Percentiles rank a stretch among this genome's conserved stretches.
Conservation (phyloP, 805 yeast species). For the Komagataella populi region DNA sequence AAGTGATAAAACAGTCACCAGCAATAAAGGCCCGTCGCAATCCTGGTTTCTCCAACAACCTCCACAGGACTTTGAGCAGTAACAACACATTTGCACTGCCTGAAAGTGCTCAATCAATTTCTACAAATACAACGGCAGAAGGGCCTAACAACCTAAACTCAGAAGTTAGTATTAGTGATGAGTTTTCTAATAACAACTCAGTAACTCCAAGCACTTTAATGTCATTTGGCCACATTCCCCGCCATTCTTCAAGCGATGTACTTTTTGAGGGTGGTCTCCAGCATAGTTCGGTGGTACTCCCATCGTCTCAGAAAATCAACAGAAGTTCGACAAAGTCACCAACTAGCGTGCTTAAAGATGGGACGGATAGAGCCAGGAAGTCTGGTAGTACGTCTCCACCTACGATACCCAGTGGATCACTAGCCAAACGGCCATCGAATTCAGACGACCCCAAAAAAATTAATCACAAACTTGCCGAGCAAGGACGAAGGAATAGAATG, state of each 20-base stretch:
- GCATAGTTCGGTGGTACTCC: slow-evolving; percentile 22
- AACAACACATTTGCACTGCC: slow-evolving; percentile 1
- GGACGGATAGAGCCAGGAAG: neutral
- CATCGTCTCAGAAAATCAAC: slow-evolving; percentile 11
- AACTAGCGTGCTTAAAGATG: neutral
- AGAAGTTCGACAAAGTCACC: neutral
- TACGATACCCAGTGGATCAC: neutral
- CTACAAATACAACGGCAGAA: slow-evolving; percentile 11
- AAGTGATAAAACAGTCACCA: slow-evolving; percentile 23
- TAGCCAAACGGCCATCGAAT: neutral
- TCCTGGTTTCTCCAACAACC: slow-evolving; percentile 3
- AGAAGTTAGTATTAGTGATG: slow-evolving; percentile 2
- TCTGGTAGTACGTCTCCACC: neutral
- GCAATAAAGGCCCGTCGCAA: slow-evolving; percentile 17
- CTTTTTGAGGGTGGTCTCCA: slow-evolving; percentile 15
- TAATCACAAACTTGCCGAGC: slow-evolving; percentile 87
- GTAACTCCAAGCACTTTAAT: slow-evolving; percentile 19
- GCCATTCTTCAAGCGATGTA: slow-evolving; percentile 8
- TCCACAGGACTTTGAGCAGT: slow-evolving; percentile 2
- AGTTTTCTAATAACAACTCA: slow-evolving; percentile 3
- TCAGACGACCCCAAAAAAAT: slow-evolving; percentile 35
- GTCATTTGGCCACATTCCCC: slow-evolving; percentile 8
- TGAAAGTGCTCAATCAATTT: slow-evolving; percentile 10
- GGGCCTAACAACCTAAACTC: slow-evolving; percentile 10
- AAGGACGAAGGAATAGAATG: slow-evolving; percentile 88